Conservation (phyloP, 192 early-diverging fungal species). For the Helicostylum pulchrum region DNA sequence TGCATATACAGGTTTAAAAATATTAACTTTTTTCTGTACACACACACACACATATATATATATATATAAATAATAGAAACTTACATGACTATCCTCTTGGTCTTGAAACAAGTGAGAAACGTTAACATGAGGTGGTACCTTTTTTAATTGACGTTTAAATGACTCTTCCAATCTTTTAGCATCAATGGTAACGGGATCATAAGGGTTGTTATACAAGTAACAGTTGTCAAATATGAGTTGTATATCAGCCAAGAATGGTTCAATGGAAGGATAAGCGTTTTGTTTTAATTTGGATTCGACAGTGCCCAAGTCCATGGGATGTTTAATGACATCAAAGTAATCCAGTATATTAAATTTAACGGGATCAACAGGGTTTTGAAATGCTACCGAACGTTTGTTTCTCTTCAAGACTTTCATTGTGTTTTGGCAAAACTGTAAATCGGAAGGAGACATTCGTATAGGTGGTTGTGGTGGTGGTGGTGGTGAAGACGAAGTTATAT, state of each 20-base stretch:
- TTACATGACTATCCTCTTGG: too few species aligned
- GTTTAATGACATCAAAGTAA: constrained; percentile 67
- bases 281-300: constrained; percentile 43
- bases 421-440: not conserved
- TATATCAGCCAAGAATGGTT: constrained; percentile 48
- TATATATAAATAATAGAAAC: too few species aligned
- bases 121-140: constrained; percentile 45
- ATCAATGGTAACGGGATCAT: constrained; percentile 60
- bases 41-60: too few species aligned
- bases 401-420: constrained; percentile 64
- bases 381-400: constrained; percentile 76
- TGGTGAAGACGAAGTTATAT: not conserved
- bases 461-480: not conserved
- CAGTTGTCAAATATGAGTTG: constrained; percentile 77
- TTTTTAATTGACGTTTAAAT: constrained; percentile 59
- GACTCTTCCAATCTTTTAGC: constrained; percentile 61
- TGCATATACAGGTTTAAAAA: too few species aligned
- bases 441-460: not conserved
- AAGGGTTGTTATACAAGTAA: constrained; percentile 72
- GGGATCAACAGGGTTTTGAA: constrained; percentile 78
- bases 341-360: constrained; percentile 61
- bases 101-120: too few species aligned
- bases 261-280: constrained; percentile 35
- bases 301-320: constrained; percentile 72
- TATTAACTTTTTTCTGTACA: too few species aligned